These are phyloP conservation scores for Astrephomene gubernaculifera DNA, from an alignment of 139 green algal species.

Conservation along the genomic window DNA sequence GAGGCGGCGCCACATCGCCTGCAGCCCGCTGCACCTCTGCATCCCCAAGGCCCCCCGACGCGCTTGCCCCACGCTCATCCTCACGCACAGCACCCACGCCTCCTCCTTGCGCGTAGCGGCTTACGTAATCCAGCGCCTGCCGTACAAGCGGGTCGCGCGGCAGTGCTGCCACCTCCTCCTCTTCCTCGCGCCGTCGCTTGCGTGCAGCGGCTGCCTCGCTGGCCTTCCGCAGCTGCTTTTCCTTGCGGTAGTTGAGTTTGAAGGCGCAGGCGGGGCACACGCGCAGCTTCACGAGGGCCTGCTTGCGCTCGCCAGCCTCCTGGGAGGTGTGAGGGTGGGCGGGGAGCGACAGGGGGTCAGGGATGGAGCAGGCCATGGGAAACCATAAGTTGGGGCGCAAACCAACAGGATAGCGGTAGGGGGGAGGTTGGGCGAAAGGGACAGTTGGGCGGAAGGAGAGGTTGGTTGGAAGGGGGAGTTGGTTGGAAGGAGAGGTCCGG, in stretches of 20 bases:
- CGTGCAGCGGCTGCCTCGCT: constrained; percentile 7
- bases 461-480: no score
- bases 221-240: constrained; percentile 29
- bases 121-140: constrained; percentile 30
- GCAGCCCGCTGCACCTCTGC: constrained; percentile 38
- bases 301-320: constrained; percentile 87
- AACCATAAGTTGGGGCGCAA: no score
- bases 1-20: constrained; percentile 30
- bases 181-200: constrained; percentile 28
- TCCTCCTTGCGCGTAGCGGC: background rate
- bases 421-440: no score
- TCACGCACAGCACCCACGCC: no score
- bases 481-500: no score
- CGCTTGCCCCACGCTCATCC: background rate
- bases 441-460: no score
- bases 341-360: no score
- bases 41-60: background rate
- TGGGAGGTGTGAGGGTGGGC: no score
- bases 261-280: constrained; percentile 83
- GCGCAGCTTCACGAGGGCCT: constrained; percentile 84
- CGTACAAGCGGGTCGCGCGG: constrained; percentile 8
- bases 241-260: constrained; percentile 84
- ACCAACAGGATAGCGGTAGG: no score
- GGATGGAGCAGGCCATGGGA: no score
- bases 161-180: background rate